These are phyloP conservation scores for Metschnikowia cubensis DNA, from an alignment of 805 yeast genomes.

Conservation along the genomic window DNA sequence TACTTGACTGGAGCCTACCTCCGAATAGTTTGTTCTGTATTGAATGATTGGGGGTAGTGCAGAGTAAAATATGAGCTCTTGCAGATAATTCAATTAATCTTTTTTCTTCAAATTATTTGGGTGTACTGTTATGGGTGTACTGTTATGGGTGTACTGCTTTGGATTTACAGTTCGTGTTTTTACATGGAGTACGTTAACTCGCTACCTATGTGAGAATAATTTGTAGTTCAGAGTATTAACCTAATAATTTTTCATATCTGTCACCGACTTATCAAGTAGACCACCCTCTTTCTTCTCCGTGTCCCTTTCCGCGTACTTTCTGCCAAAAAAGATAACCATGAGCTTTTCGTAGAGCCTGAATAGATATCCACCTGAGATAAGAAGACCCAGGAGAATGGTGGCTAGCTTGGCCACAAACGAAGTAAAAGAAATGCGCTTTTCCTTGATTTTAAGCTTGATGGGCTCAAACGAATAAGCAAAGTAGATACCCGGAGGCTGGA, in stretches of 20 bases:
- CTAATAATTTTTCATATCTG: conserved; percentile 8
- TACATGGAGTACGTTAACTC: neutral
- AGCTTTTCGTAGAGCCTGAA: conserved; percentile 55
- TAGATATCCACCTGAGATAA: conserved; percentile 64
- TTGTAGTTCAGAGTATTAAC: neutral
- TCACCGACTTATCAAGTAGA: conserved; percentile 17
- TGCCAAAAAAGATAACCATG: conserved; percentile 54
- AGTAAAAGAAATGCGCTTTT: conserved; percentile 68
- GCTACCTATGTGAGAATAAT: neutral
- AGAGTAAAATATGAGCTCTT: too few species aligned
- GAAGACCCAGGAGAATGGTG: conserved; percentile 79
- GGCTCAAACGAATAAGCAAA: conserved; percentile 89
- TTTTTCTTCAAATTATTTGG: too few species aligned
- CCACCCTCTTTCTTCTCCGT: conserved; percentile 43
- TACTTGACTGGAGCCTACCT: too few species aligned
- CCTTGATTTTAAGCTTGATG: conserved; percentile 63
- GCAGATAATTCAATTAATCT: too few species aligned
- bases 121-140: too few species aligned
- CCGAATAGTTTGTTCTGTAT: too few species aligned
- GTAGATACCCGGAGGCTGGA: conserved; percentile 67
- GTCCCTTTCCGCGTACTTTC: conserved; percentile 47
- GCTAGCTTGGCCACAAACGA: conserved; percentile 75
- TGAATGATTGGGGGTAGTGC: too few species aligned
- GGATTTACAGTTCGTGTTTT: neutral
- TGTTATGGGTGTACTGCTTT: too few species aligned